phyloP scores from a whole-genome alignment of 768 basidiomycete species.

The Amanita muscaria region DNA sequence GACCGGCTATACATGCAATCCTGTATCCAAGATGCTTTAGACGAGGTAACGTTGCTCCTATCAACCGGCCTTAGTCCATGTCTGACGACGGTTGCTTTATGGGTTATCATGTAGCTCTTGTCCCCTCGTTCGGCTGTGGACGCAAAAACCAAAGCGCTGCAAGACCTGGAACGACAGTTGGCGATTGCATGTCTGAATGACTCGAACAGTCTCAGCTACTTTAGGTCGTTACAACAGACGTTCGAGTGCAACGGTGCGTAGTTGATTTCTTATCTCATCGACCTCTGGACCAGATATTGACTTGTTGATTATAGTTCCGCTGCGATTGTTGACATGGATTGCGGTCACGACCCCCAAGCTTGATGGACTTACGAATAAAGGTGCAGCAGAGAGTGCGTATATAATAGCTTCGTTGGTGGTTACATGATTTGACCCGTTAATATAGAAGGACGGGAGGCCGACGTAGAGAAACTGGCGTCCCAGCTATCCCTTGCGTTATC shows the following conservation, averaged over 20 bases:
- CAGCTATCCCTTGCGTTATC: conserved; percentile 55
- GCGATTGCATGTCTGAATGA: conserved; percentile 40
- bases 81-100: conserved; percentile 5
- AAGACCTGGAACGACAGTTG: conserved; percentile 43
- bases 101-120: conserved; percentile 37
- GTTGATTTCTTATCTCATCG: neutral
- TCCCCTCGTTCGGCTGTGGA: conserved; percentile 51
- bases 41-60: conserved; percentile 40
- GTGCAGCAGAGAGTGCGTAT: conserved; percentile 35
- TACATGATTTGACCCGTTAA: neutral
- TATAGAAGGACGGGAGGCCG: conserved; percentile 32
- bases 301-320: conserved; percentile 53
- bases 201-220: conserved; percentile 39
- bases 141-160: conserved; percentile 45
- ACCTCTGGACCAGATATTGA: neutral
- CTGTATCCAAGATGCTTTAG: conserved; percentile 51
- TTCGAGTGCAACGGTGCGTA: conserved; percentile 77
- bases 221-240: conserved; percentile 62
- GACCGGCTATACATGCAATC: conserved; percentile 29
- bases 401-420: neutral
- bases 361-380: conserved; percentile 40
- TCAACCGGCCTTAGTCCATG: neutral
- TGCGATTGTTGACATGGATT: conserved; percentile 58
- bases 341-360: conserved; percentile 39
- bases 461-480: conserved; percentile 37